A percentile compares a stretch with the other conserved stretches of the same genome.
Evolutionary conservation across 306 rosid genomes (phyloP).

Genomic region (Trifolium pratense): DNA sequence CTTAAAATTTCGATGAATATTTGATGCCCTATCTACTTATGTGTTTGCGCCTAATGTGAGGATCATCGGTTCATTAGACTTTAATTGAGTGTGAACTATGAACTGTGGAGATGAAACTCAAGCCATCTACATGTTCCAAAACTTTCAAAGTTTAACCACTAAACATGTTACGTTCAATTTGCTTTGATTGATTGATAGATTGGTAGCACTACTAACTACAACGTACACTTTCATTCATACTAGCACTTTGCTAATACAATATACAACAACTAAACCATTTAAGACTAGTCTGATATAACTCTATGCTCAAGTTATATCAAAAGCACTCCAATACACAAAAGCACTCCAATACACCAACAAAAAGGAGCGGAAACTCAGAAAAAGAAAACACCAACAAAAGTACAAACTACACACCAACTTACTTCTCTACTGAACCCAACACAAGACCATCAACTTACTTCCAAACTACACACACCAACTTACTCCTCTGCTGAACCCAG

Average conservation of each 20-base stretch:
- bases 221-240: slow-evolving; percentile 17
- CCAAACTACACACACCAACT: no score
- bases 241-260: slow-evolving; percentile 7
- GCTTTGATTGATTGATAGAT: neutral
- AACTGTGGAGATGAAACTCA: neutral
- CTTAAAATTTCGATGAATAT: no score
- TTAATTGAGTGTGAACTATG: neutral
- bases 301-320: slow-evolving; percentile 85
- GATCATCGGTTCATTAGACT: neutral
- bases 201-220: slow-evolving; percentile 19
- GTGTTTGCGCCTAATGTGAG: no score
- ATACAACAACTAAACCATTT: slow-evolving; percentile 33
- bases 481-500: no score
- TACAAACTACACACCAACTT: no score
- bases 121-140: slow-evolving; percentile 12
- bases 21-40: no score
- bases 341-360: no score
- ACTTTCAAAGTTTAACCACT: slow-evolving; percentile 7
- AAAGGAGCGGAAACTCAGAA: no score
- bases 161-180: slow-evolving; percentile 23
- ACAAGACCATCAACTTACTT: no score
- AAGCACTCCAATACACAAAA: no score
- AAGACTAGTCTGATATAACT: slow-evolving; percentile 72
- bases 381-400: no score
- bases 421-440: no score